Conservation (phyloP, 2,329 filamentous ascomycete genomes). For the Xylogone sp. region DNA sequence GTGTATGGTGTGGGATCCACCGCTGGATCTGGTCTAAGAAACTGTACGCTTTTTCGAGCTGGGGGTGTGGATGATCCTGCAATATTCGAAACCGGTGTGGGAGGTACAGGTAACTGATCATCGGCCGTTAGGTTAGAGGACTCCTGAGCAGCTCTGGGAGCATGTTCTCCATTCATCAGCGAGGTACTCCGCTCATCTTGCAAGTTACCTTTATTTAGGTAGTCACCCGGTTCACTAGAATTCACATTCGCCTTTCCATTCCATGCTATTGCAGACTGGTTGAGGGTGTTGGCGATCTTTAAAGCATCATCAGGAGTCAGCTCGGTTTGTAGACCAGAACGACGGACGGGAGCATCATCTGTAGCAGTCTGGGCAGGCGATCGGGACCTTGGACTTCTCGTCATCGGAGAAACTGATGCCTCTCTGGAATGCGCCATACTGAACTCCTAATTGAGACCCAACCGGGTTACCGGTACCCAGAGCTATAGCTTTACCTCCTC, state of each 20-base stretch:
- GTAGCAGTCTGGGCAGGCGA: conserved; percentile 19
- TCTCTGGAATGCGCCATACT: conserved; percentile 24
- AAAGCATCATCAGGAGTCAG: conserved; percentile 15
- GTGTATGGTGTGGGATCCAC: conserved; percentile 48
- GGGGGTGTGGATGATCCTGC: conserved; percentile 26
- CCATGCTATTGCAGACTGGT: conserved; percentile 9
- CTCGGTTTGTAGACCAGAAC: conserved; percentile 24
- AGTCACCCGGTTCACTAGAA: conserved; percentile 24
- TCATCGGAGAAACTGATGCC: conserved; percentile 33
- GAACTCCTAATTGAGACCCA: background rate
- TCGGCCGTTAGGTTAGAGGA: background rate
- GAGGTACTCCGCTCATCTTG: conserved; percentile 13
- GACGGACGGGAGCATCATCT: conserved; percentile 19
- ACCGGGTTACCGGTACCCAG: background rate
- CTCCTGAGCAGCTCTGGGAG: background rate
- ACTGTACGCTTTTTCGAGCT: conserved; percentile 69
- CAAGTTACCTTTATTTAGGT: conserved; percentile 26
- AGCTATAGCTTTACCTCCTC: background rate
- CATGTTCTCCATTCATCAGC: background rate
- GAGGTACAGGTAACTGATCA: background rate
- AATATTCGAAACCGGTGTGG: background rate
- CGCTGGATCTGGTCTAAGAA: conserved; percentile 49
- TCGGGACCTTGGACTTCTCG: conserved; percentile 24
- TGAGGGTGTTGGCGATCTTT: conserved; percentile 8
- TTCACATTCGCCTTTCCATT: conserved; percentile 12